Conservation (phyloP, 2,329 filamentous ascomycete species). For the Arthrobotrys megalospora region DNA sequence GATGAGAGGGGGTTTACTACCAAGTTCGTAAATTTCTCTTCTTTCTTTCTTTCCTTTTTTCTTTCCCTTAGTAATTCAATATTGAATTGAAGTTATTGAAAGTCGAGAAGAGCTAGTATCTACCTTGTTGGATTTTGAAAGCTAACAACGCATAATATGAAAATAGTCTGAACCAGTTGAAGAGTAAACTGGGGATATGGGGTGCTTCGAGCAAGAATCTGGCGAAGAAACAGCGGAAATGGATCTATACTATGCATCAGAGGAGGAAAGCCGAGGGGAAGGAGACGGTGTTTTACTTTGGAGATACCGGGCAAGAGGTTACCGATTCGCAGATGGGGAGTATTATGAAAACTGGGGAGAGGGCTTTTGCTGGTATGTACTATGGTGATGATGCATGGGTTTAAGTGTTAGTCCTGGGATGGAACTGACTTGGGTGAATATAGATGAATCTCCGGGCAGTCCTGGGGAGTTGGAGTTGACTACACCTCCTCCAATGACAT, state of each 20-base stretch:
- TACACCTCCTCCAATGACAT: conserved; percentile 42
- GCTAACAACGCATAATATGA: conserved; percentile 25
- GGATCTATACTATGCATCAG: conserved; percentile 37
- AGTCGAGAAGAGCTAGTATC: not conserved
- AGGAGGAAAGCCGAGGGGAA: conserved; percentile 27
- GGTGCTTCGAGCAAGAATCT: conserved; percentile 46
- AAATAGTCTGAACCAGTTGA: conserved; percentile 45
- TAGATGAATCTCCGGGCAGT: conserved; percentile 15
- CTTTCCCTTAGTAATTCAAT: too few species aligned
- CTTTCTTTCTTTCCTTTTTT: too few species aligned
- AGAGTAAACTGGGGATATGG: conserved; percentile 48
- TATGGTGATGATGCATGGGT: too few species aligned
- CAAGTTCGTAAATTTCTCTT: conserved; percentile 20
- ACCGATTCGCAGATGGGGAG: conserved; percentile 35
- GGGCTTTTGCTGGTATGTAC: conserved; percentile 25
- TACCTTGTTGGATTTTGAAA: conserved; percentile 21
- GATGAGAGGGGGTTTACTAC: conserved; percentile 35
- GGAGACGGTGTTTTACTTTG: conserved; percentile 42
- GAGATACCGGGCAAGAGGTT: conserved; percentile 35
- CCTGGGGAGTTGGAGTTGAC: conserved; percentile 40
- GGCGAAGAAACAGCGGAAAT: conserved; percentile 44
- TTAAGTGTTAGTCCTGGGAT: not conserved
- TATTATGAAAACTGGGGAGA: conserved; percentile 14
- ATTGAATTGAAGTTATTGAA: not conserved
- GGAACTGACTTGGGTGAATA: not conserved